These are phyloP conservation scores for Psilocybe azurescens DNA, from an alignment of 768 basidiomycete species.

Conservation along the genomic window DNA sequence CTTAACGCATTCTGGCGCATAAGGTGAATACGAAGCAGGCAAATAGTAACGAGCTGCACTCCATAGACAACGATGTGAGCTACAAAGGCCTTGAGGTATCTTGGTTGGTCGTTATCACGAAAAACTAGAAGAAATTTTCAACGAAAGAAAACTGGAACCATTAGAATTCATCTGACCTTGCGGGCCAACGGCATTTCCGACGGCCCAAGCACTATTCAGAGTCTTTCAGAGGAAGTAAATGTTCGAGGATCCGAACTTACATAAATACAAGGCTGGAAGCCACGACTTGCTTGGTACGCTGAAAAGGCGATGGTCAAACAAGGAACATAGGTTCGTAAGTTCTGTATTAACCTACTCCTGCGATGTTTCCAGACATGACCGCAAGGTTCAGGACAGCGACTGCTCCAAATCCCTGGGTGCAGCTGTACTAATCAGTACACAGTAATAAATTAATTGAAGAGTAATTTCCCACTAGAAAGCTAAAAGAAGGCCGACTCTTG, in stretches of 20 bases:
- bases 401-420: slow-evolving; percentile 51
- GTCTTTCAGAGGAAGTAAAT: background rate
- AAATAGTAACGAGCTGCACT: slow-evolving; percentile 42
- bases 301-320: background rate
- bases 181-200: slow-evolving; percentile 53
- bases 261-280: slow-evolving; percentile 54
- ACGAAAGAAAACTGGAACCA: background rate
- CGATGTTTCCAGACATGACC: slow-evolving; percentile 52
- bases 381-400: slow-evolving; percentile 51
- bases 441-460: background rate
- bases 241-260: slow-evolving; percentile 23
- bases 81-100: slow-evolving; percentile 52
- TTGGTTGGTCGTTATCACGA: slow-evolving; percentile 48
- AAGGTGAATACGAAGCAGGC: slow-evolving; percentile 44
- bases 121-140: slow-evolving; percentile 36
- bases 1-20: slow-evolving; percentile 48
- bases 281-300: slow-evolving; percentile 55
- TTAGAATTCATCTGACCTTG: slow-evolving; percentile 33
- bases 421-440: slow-evolving; percentile 29
- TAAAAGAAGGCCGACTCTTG: slow-evolving; percentile 51
- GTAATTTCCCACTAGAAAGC: slow-evolving; percentile 48
- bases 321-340: background rate
- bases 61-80: slow-evolving; percentile 54
- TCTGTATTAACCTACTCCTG: slow-evolving; percentile 35
- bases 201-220: slow-evolving; percentile 47